These are phyloP conservation scores for Alternaria ventricosa DNA, from an alignment of 2,329 filamentous ascomycete species.

Conservation along the genomic window DNA sequence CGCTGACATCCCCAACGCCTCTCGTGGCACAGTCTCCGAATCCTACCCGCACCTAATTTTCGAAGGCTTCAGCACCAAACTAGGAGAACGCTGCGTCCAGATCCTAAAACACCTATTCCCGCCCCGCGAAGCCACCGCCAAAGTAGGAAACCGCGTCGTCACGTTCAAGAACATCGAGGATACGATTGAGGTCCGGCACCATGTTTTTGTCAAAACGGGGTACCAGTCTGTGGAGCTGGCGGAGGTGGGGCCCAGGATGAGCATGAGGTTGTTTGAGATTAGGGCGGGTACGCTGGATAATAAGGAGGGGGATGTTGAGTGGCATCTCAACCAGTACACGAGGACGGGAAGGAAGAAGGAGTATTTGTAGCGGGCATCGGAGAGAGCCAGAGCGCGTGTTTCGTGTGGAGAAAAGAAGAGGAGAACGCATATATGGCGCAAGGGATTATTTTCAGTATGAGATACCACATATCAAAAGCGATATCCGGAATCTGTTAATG, in stretches of 20 bases:
- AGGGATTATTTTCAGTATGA: neutral
- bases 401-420: neutral
- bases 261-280: slow-evolving; percentile 96
- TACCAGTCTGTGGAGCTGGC: slow-evolving; percentile 74
- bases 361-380: slow-evolving; percentile 66
- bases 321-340: slow-evolving; percentile 95
- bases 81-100: slow-evolving; percentile 84
- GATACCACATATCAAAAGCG: neutral
- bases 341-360: slow-evolving; percentile 94
- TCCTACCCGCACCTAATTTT: slow-evolving; percentile 82
- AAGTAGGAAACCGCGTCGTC: slow-evolving; percentile 86
- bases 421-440: neutral
- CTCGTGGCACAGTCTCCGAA: slow-evolving; percentile 69
- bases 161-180: slow-evolving; percentile 79
- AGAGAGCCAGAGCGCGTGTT: neutral
- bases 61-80: slow-evolving; percentile 83
- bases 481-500: neutral
- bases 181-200: slow-evolving; percentile 86
- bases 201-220: slow-evolving; percentile 92
- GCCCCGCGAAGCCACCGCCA: slow-evolving; percentile 78
- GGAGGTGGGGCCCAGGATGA: slow-evolving; percentile 78
- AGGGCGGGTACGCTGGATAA: slow-evolving; percentile 89
- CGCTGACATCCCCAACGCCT: slow-evolving; percentile 88
- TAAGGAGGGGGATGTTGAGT: slow-evolving; percentile 94
- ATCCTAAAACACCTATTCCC: slow-evolving; percentile 95